phyloP scores from a whole-genome alignment of 1,139 yeast species.

The Yamadazyma diddensiae region DNA sequence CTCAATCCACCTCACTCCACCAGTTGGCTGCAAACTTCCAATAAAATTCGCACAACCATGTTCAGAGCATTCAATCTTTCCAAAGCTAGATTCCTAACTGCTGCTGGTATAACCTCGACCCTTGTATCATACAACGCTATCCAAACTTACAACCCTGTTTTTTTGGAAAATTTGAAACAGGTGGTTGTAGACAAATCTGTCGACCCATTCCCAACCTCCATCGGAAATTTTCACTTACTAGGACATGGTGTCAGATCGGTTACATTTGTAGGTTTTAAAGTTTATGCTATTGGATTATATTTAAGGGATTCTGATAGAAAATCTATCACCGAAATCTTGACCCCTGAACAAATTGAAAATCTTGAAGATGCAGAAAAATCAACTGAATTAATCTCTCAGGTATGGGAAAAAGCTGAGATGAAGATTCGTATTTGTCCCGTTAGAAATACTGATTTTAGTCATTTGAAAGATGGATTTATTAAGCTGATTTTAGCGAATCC shows the following conservation, averaged over 20 bases:
- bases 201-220: constrained; percentile 46
- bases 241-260: constrained; percentile 85
- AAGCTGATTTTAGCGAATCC: constrained; percentile 68
- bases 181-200: constrained; percentile 50
- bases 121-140: constrained; percentile 7
- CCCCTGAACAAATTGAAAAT: constrained; percentile 14
- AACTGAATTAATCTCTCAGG: constrained; percentile 39
- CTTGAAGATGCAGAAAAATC: constrained; percentile 35
- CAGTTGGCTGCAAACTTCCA: constrained; percentile 2
- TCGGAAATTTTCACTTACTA: constrained; percentile 47
- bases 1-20: background rate
- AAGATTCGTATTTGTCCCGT: constrained; percentile 79
- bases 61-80: constrained; percentile 4
- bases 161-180: constrained; percentile 7
- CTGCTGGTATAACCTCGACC: constrained; percentile 6
- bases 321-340: constrained; percentile 44
- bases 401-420: constrained; percentile 26
- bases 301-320: constrained; percentile 56
- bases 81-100: constrained; percentile 1
- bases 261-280: constrained; percentile 78
- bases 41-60: constrained; percentile 4
- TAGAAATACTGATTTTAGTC: constrained; percentile 85
- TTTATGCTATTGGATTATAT: constrained; percentile 83
- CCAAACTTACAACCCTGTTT: constrained; percentile 7
- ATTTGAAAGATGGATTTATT: constrained; percentile 83